Evolutionary conservation across 1,284 basidiomycete species (phyloP), one percentile per base, ranked within the genome.

Genomic region (Ustilago loliicola): DNA sequence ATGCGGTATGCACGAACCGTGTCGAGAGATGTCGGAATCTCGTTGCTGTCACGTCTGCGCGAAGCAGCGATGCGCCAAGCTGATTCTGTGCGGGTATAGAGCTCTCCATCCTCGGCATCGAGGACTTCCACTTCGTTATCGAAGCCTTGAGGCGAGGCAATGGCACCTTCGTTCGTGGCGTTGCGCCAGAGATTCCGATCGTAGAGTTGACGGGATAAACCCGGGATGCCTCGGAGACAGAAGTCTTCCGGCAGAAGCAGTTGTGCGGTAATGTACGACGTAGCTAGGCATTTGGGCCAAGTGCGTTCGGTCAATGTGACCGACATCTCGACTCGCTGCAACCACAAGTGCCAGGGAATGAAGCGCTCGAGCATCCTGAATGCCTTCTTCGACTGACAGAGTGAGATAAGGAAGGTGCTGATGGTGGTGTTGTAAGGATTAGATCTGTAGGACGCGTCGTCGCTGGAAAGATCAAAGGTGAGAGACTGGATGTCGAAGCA

Each of bases 211-310:
- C 70, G 70, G 15, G 70, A 70, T 9, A 77, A 47, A 10, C 75
- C 75, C 5, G 70, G 93, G 91, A 96, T 93, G 3, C 97, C 97
- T 34, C 96, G 90, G 71, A 98, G 87, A 80, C 93, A 94, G 94
- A 95, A 98, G 86, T 99, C 97, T 86, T 99, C 97, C 0, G 93
- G 91, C 2, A 99, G 88, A 0, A 95, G 93, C 15, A 90, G 88
- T 62, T 90, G 91, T 9, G 90, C 80, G 17, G 87, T 85, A 9
- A 89, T 84, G 56, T 88, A 87, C 17, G 72, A 55, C 19, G 29
- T 50, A 4, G 64, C 48, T 10, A 74, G 64, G n/a, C 53, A 42
- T 36, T 63, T 73, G n/a, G 76, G 71, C 71, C 75, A 70, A 32
- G 19, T 25, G 23, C 71, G 67, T 56, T 68, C 67, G 5, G 19